Conservation (phyloP, 2,329 filamentous ascomycete species). For the Calonectria pseudoreteaudii region DNA sequence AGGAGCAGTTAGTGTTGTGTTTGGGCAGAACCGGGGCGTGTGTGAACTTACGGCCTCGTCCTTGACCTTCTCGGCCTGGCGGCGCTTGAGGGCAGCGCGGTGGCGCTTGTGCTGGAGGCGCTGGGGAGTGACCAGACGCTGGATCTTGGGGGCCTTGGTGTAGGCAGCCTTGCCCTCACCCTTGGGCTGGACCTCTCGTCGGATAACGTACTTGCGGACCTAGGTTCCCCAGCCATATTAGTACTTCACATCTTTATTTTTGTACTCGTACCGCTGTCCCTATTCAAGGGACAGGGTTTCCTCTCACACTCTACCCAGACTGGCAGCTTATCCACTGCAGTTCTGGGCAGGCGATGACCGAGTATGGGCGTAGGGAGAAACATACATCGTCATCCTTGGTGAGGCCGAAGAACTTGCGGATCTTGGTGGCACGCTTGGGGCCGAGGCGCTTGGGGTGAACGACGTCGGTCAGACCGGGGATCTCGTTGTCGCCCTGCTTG, state of each 20-base stretch:
- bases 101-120: constrained; percentile 99
- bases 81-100: constrained; percentile 97
- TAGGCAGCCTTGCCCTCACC: constrained; percentile 97
- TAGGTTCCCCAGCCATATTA: constrained; percentile 61
- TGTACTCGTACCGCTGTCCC: constrained; percentile 40
- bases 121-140: constrained; percentile 99
- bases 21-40: not conserved
- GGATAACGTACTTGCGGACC: constrained; percentile 99
- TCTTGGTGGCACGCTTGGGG: constrained; percentile 99
- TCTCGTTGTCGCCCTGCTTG: constrained; percentile 96
- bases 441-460: constrained; percentile 99
- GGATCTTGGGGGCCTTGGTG: constrained; percentile 99
- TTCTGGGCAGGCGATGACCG: constrained; percentile 78
- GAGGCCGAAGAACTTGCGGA: constrained; percentile 99
- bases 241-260: constrained; percentile 42
- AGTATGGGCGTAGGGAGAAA: constrained; percentile 67
- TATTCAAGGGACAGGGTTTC: constrained; percentile 37
- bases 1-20: constrained; percentile 50
- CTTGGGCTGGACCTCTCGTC: constrained; percentile 97
- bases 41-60: constrained; percentile 89
- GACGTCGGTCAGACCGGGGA: constrained; percentile 96
- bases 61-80: constrained; percentile 96
- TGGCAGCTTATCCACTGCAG: constrained; percentile 58
- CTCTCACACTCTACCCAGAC: constrained; percentile 72
- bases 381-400: constrained; percentile 99